A percentile compares a stretch with the other conserved stretches of the same genome.
Conservation (phyloP, 2,329 filamentous ascomycete genomes). For the Colletotrichum sidae region DNA sequence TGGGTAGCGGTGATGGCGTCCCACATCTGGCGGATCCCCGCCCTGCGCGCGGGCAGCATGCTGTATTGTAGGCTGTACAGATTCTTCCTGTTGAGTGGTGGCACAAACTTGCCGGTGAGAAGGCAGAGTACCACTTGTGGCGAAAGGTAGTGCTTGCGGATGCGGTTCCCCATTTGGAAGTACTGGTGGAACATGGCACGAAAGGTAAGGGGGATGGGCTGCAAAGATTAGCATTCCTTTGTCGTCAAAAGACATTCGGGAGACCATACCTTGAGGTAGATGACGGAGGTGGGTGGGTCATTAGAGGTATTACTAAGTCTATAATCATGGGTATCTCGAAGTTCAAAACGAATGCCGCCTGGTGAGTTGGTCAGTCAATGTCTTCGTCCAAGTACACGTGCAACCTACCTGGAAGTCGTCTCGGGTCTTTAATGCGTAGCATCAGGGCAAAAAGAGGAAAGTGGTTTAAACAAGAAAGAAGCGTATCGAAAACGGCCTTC, state of each 20-base stretch:
- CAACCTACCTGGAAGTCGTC: conserved; percentile 80
- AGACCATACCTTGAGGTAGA: conserved; percentile 80
- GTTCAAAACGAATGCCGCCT: conserved; percentile 90
- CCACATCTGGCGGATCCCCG: conserved; percentile 90
- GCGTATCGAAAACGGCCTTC: conserved; percentile 91
- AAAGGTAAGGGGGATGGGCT: conserved; percentile 91
- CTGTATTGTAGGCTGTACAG: conserved; percentile 97
- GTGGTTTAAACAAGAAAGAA: conserved; percentile 94
- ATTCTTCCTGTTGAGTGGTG: conserved; percentile 93
- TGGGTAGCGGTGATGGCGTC: conserved; percentile 68
- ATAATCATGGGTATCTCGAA: conserved; percentile 76
- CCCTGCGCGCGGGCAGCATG: conserved; percentile 88
- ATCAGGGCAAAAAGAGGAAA: conserved; percentile 98
- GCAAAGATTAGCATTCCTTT: conserved; percentile 26
- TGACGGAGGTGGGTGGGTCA: conserved; percentile 79
- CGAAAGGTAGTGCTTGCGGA: conserved; percentile 95
- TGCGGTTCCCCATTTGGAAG: conserved; percentile 91
- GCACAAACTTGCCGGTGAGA: conserved; percentile 90
- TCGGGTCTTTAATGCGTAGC: conserved; percentile 93
- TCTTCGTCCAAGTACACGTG: not conserved
- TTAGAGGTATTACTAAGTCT: conserved; percentile 55
- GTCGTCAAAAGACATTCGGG: not conserved
- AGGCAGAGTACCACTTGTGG: conserved; percentile 89
- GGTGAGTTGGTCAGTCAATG: conserved; percentile 64
- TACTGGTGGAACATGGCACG: conserved; percentile 98